Base-by-base conservation (phyloP, 2,329 filamentous ascomycete species). In the Pseudocercospora vitis region DNA sequence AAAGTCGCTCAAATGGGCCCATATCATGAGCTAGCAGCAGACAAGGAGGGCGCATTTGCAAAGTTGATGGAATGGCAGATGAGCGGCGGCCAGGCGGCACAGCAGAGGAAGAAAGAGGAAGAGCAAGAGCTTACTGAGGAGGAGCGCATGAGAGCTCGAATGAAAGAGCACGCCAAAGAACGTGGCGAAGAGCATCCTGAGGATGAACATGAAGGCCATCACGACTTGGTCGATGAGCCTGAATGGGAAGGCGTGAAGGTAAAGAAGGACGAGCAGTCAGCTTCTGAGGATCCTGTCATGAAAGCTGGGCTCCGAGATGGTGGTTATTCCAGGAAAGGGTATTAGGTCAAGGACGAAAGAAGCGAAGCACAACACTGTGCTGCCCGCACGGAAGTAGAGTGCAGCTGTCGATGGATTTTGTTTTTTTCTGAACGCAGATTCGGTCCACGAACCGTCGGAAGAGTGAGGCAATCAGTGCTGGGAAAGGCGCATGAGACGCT, bases 11-110 rank as follows among this genome's bases (percentile, higher is more conserved):
- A 99, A 71, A 88, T 88, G 59, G 94, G 94, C 52, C 87, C 86
- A 53, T 99, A 95, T 70, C 75, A 80, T 19, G 82, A 90, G 59
- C 81, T 99, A 18, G 88, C 86, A 48, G 78, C 81, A 4, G 83
- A 89, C 55, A 81, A 82, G 12, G 77, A 87, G 7, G 95, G 92
- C 48, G 90, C 91, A 1, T 99, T 99, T 68, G 92, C 86, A 64
- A 94, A 88, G 74, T 78, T 99, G 49, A 99, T 99, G 94, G 92
- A 97, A 73, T 97, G 91, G 91, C 94, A 99, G 74, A 88, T 97
- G 83, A 94, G 82, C 64, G 87, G 88, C 7, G 90, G 95, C 28
- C 48, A 40, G 4, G 47, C 52, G n/a, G 42, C 50, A n/a, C 29
- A 44, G 24, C 16, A 50, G 29, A 59, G 24, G 42, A 35, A 45